Evolutionary conservation across 495 filamentous ascomycete species (phyloP), one percentile per base, ranked within the genome.

Genomic region (Trichoderma gamsii): DNA sequence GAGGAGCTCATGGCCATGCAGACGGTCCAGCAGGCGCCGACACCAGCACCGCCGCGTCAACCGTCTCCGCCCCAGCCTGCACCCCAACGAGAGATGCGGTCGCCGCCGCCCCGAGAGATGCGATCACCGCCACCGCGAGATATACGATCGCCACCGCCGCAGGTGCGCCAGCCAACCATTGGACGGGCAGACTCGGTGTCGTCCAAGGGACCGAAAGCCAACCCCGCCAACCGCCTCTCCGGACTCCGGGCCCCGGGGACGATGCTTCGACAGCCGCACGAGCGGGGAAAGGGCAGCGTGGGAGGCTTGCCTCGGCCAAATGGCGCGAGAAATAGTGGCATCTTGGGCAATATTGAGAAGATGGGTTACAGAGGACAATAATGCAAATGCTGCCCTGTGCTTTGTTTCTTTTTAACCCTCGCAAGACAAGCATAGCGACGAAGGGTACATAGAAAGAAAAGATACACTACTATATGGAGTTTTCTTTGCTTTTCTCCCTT

Each of bases 1-100:
- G 95, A 98, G 73, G 93, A 97, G 77, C 86, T 98, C 88, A 90
- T 87, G 88, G 72, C 78, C 18, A 83, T 88, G 76, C 81, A 78
- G 75, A 76, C 65, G 21, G 13, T 52, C 46, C 59, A 8, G 70
- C 67, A 65, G 68, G 66, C 38, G 35, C 35, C 35, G 4, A 67
- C 63, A 32, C 69, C 13, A 11, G 70, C 64, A 63, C 75, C 63
- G 32, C 41, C 56, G n/a, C 67, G 23, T 11, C 38, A 59, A 44
- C 69, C 56, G n/a, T 64, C 61, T 2, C 64, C 46, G 21, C 67
- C 29, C 27, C 67, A 25, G 43, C 51, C 18, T 15, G 44, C 51
- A 1, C 18, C 7, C 32, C 51, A 2, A 15, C 35, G 35, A 38
- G 35, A 38, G 35, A 38, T 38, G 35, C 35, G 35, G 4, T 38